phyloP scores from a whole-genome alignment of 352 stramenopile species.

The Phytophthora crassamura region DNA sequence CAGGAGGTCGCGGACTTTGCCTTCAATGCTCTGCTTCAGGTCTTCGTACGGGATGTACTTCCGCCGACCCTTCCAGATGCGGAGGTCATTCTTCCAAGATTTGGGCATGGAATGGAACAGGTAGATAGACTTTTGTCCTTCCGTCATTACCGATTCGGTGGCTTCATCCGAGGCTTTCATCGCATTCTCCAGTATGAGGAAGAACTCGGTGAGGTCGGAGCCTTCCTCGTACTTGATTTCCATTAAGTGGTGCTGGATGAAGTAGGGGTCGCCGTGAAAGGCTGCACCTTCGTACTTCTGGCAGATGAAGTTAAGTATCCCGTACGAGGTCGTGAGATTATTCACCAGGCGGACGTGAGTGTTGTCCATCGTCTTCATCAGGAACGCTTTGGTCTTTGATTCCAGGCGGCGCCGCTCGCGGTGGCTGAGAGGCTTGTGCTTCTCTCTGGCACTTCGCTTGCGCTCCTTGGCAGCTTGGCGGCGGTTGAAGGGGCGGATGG shows the following conservation, averaged over 20 bases:
- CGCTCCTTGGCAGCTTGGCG: not conserved
- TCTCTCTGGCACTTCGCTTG: constrained; percentile 4
- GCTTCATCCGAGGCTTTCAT: no score
- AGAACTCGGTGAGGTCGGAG: no score
- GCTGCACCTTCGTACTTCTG: constrained; percentile 14
- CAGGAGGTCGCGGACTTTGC: not conserved
- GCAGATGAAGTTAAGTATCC: constrained; percentile 15
- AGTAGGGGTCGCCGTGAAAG: constrained; percentile 8
- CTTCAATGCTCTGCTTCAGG: constrained; percentile 1
- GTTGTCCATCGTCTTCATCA: constrained; percentile 38
- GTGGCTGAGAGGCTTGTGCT: not conserved
- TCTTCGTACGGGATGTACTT: constrained; percentile 21
- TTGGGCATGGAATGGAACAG: constrained; percentile 14
- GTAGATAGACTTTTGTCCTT: not conserved
- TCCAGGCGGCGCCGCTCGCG: constrained; percentile 13
- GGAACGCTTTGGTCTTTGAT: constrained; percentile 21
- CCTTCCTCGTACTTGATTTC: no score
- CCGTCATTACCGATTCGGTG: no score
- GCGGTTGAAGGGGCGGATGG: not conserved
- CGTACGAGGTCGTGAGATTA: constrained; percentile 21
- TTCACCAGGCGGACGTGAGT: constrained; percentile 20
- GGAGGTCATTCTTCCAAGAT: constrained; percentile 18
- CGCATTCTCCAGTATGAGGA: no score
- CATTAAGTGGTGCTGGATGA: no score
- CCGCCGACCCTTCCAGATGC: constrained; percentile 59